Evolutionary conservation across 306 rosid species (phyloP).

Genomic region (Ormosia emarginata): DNA sequence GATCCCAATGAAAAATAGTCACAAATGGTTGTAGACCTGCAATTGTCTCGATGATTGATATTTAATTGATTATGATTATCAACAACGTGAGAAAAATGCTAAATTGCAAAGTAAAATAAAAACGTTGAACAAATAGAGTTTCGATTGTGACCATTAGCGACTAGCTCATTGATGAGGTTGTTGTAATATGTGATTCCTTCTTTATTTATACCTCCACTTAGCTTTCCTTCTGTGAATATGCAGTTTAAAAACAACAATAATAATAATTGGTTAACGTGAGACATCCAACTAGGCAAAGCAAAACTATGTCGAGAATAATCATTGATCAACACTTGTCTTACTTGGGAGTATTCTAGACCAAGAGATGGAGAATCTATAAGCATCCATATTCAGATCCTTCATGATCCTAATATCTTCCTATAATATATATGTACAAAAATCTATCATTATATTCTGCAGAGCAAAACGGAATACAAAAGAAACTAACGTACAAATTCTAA

Average conservation of each 20-base stretch:
- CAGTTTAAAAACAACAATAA: neutral
- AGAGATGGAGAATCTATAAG: conserved; percentile 45
- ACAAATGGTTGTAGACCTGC: conserved; percentile 37
- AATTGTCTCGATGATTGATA: neutral
- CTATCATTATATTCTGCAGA: neutral
- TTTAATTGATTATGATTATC: neutral
- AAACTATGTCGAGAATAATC: neutral
- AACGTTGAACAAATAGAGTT: neutral
- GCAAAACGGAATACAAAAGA: no score
- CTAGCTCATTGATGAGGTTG: conserved; percentile 29
- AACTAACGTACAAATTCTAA: no score
- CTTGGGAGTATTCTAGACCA: conserved; percentile 49
- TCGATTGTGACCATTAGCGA: conserved; percentile 24
- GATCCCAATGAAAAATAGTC: conserved; percentile 48
- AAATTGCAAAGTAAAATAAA: neutral
- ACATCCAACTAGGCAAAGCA: neutral
- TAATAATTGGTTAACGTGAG: neutral
- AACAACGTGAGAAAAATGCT: neutral
- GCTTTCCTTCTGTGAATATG: conserved; percentile 28
- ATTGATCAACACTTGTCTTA: neutral
- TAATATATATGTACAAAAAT: neutral
- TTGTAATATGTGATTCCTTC: conserved; percentile 31
- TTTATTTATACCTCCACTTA: conserved; percentile 37
- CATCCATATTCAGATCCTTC: conserved; percentile 40
- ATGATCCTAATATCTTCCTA: conserved; percentile 40